Base-by-base conservation (phyloP, 2,329 filamentous ascomycete species). In the Ascochyta viciae-villosae region DNA sequence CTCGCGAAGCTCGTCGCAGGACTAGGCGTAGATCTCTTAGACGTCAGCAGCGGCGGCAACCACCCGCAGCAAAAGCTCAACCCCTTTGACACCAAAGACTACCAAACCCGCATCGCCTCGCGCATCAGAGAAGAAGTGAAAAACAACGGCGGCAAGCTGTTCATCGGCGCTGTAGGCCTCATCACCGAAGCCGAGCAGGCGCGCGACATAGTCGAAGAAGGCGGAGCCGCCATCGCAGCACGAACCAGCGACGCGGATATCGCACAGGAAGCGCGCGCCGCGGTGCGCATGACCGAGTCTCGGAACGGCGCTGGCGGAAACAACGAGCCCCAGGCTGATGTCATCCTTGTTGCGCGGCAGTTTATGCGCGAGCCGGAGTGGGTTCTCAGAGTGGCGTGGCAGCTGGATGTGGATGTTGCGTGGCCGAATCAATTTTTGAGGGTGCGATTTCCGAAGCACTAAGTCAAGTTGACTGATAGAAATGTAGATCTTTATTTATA, bases 291-390 rank as follows among this genome's bases (percentile, higher is more conserved):
- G 70, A 79, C 77, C 0, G 72, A 78, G 34, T 47, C 64, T 1
- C 61, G 47, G 1, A 57, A 64, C 6, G 70, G 65, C 1, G 19
- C 19, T 19, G 59, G 62, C 3, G 57, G 64, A 6, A 69, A 64
- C 0, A 60, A 63, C 2, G 69, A 72, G 41, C 69, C 71, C 0
- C 70, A 74, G 75, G 79, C 81, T 0, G 82, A 85, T 73, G 78
- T 79, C 0, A 74, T 84, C 23, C 61, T 84, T n/a, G 76, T 85
- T 33, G 82, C 78, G 0, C 74, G 82, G 39, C 82, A 85, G 59
- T 84, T 85, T 56, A 77, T 85, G 76, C 73, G 82, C 7, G 82
- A 84, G 68, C 81, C 82, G 0, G 82, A 83, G 60, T 84, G 82
- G 82, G 82, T 84, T 26, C 58, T 84, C 33, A 79, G 68, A 38